phyloP scores from a whole-genome alignment of 306 rosid genomes.

The Canavalia ensiformis region DNA sequence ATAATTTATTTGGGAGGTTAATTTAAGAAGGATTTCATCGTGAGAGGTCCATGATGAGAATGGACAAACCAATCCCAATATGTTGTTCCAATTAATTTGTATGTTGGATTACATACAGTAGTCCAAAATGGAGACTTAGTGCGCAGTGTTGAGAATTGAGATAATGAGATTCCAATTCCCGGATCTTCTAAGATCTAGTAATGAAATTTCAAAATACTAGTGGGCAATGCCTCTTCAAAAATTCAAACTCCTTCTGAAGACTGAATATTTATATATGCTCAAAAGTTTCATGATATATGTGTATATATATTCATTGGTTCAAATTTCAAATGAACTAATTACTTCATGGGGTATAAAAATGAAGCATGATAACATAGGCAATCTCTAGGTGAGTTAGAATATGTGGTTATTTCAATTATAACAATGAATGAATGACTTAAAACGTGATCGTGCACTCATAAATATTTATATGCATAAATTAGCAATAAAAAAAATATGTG shows the following conservation, averaged over 20 bases:
- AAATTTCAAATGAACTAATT: neutral
- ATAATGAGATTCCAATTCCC: neutral
- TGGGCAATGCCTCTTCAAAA: neutral
- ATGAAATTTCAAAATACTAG: neutral
- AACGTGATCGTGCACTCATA: too few species aligned
- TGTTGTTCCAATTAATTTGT: neutral
- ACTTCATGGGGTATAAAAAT: neutral
- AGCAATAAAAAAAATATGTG: neutral
- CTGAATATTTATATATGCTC: neutral
- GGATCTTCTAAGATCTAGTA: neutral
- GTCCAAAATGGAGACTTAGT: constrained; percentile 16
- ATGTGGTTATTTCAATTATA: neutral
- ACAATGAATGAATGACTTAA: neutral
- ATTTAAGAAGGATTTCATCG: constrained; percentile 25
- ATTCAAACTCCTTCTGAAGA: neutral
- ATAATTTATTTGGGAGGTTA: neutral
- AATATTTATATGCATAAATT: neutral
- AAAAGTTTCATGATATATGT: neutral
- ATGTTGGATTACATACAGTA: neutral
- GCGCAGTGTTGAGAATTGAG: neutral
- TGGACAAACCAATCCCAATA: neutral
- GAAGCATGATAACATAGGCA: neutral
- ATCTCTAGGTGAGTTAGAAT: neutral
- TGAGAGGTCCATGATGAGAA: neutral
- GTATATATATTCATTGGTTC: neutral